phyloP scores from a whole-genome alignment of 2,329 filamentous ascomycete genomes.

The Cyanodermella asteris region DNA sequence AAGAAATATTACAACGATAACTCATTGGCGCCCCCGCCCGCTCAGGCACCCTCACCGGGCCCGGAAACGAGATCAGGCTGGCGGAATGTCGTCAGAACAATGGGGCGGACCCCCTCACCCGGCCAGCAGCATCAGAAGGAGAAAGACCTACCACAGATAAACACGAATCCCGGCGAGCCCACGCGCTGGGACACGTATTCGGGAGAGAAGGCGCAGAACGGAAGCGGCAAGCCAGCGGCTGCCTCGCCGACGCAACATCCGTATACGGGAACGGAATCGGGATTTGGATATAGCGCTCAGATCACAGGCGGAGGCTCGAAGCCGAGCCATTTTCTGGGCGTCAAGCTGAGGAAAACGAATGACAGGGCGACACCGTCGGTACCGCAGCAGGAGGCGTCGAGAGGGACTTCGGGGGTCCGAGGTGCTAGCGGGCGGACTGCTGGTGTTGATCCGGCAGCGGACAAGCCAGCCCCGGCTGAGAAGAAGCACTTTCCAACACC shows the following conservation, averaged over 20 bases:
- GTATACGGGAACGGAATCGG: constrained; percentile 2
- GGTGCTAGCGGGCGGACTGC: constrained; percentile 3
- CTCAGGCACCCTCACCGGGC: constrained; percentile 6
- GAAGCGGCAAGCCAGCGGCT: constrained; percentile 32
- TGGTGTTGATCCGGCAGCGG: constrained; percentile 8
- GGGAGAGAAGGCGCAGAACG: constrained; percentile 39
- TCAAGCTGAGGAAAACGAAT: not conserved
- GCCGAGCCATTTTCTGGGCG: no score
- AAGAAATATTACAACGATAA: constrained; percentile 10
- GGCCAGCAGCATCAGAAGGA: no score
- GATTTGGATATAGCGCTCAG: constrained; percentile 6
- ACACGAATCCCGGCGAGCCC: constrained; percentile 2
- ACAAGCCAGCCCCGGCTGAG: constrained; percentile 10
- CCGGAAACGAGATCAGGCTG: constrained; percentile 6
- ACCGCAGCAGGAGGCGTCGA: constrained; percentile 6
- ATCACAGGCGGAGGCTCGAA: constrained; percentile 9
- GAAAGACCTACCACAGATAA: constrained; percentile 3
- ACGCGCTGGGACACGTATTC: constrained; percentile 44
- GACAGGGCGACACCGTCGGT: not conserved
- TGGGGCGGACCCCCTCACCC: constrained; percentile 5
- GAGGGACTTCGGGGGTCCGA: constrained; percentile 18
- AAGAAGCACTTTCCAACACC: no score
- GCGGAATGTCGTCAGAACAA: constrained; percentile 3
- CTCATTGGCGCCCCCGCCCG: no score
- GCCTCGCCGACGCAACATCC: constrained; percentile 24